Conservation (phyloP, 139 green algal species). For the Haematococcus sp. region DNA sequence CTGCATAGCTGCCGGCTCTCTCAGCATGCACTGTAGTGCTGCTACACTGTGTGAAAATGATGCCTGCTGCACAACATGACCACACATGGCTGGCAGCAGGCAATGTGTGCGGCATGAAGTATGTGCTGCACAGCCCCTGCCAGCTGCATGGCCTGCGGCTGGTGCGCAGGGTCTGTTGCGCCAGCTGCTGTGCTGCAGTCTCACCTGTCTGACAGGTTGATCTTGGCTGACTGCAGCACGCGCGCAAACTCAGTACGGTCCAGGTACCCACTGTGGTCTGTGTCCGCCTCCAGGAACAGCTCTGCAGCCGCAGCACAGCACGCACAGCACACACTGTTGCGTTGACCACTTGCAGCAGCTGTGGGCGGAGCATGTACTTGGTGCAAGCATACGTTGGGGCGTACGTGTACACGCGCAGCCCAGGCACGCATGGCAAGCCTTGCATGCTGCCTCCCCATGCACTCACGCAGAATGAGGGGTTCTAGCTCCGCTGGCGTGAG, state of each 20-base stretch:
- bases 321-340: too few relatives aligned
- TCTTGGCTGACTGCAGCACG: slow-evolving; percentile 34
- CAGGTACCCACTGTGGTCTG: slow-evolving; percentile 47
- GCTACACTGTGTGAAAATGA: too few relatives aligned
- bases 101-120: too few relatives aligned
- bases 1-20: too few relatives aligned
- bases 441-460: not conserved
- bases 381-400: not conserved
- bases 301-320: slow-evolving; percentile 18
- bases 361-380: not conserved
- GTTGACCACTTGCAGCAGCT: too few relatives aligned
- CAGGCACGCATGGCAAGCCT: not conserved
- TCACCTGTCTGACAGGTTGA: slow-evolving; percentile 33
- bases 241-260: slow-evolving; percentile 50
- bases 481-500: slow-evolving; percentile 33
- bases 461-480: slow-evolving; percentile 39
- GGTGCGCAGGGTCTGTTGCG: not conserved
- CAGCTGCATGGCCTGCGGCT: too few relatives aligned
- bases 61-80: too few relatives aligned
- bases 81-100: too few relatives aligned
- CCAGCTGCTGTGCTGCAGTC: not conserved
- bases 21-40: too few relatives aligned
- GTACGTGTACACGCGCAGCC: not conserved
- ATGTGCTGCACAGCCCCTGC: too few relatives aligned
- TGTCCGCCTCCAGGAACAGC: slow-evolving; percentile 53